Percentiles rank a stretch among this genome's conserved stretches.
phyloP scores from a whole-genome alignment of 129 eudicot species.

The Chrysanthemum makinoi region DNA sequence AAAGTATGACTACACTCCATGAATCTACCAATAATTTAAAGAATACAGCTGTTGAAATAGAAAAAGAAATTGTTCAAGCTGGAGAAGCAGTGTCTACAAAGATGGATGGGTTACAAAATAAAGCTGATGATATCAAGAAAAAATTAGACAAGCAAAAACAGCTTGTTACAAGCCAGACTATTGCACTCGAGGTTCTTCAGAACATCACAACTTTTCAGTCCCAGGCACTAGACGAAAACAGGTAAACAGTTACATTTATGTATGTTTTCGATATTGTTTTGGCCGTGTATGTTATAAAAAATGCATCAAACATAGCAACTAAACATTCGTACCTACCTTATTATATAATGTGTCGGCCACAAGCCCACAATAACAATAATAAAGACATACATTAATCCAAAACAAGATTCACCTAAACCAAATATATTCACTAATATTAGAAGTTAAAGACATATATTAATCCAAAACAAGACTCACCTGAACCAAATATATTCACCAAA shows the following conservation, averaged over 20 bases:
- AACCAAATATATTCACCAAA: no score
- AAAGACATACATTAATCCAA: no score
- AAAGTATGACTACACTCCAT: no score
- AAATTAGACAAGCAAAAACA: neutral
- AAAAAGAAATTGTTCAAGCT: constrained; percentile 49
- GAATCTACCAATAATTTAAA: constrained; percentile 11
- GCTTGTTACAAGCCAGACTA: neutral
- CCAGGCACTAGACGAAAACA: neutral
- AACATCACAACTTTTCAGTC: neutral
- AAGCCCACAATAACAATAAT: no score
- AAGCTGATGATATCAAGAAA: constrained; percentile 53
- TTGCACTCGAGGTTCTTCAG: neutral
- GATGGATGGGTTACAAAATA: constrained; percentile 47
- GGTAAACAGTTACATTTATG: neutral
- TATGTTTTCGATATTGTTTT: neutral
- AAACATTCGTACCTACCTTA: no score
- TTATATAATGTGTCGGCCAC: no score
- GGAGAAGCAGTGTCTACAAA: constrained; percentile 45
- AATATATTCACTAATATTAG: no score
- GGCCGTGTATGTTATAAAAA: no score
- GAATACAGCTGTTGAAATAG: constrained; percentile 22
- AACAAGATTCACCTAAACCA: no score
- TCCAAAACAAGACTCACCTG: no score
- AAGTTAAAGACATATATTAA: no score
- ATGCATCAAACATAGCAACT: no score